Conservation (phyloP, 169 alveolate genomes). For the Plasmodium coatneyi region DNA sequence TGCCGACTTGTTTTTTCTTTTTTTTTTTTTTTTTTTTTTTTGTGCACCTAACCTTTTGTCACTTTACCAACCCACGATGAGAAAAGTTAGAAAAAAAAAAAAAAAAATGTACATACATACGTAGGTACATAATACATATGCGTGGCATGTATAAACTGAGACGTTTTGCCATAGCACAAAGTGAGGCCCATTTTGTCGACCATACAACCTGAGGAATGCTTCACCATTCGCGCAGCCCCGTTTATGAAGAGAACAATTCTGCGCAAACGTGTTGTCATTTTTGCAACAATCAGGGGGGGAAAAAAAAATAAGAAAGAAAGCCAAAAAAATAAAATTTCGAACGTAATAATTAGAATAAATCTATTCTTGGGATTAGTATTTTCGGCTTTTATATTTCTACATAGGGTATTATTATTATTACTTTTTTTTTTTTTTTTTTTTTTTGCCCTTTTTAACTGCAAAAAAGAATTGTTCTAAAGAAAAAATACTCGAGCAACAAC, state of each 20-base stretch:
- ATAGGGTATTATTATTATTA: not conserved
- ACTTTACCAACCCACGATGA: not conserved
- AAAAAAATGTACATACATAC: not conserved
- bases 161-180: not conserved
- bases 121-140: not conserved
- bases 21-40: not conserved
- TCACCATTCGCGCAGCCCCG: not conserved
- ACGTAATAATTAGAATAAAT: not conserved
- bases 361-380: not conserved
- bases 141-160: not conserved
- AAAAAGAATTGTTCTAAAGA: not conserved
- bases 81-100: not conserved
- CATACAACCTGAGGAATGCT: not conserved
- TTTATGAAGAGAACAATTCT: not conserved
- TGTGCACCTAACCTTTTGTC: not conserved
- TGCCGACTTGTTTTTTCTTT: not conserved
- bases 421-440: too few species aligned
- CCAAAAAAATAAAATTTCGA: not conserved
- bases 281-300: not conserved
- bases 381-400: not conserved
- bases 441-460: not conserved
- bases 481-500: not conserved
- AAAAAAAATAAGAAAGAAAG: not conserved
- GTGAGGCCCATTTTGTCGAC: not conserved
- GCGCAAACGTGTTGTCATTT: not conserved